Base-by-base conservation (phyloP, 2,329 filamentous ascomycete species). In the Kalmusia sp. region DNA sequence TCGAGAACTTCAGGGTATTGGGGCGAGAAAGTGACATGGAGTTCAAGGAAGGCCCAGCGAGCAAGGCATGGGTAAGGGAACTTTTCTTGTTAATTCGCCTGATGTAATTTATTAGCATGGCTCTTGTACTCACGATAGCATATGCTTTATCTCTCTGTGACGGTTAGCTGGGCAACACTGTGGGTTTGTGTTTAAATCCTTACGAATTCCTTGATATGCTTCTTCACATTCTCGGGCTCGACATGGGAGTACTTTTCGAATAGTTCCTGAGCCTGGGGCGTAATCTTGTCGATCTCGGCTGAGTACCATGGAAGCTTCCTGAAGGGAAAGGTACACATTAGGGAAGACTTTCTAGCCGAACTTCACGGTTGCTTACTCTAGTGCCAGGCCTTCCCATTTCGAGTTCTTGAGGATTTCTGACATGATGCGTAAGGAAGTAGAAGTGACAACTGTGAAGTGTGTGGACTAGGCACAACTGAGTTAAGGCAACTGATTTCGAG, bases 181-280 rank as follows among this genome's bases (percentile, higher is more conserved):
- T 40, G 28, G 28, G 38, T 37, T n/a, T 21, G n/a, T 35, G 12
- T 5, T 4, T 15, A 41, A 6, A 6, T 19, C 53, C 70, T 56
- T 54, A 74, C 71, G 25, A 75, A 64, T 31, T 65, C 49, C 41
- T 65, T 64, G 37, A 77, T 68, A 50, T 78, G 76, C 14, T 64
- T n/a, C 9, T 69, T 59, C 7, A 78, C 67, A 12, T 74, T 57
- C 22, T 66, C 67, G 1, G 69, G 37, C 2, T 72, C 65, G 2
- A 78, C 62, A 21, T 70, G 69, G 59, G 72, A 73, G 59, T 77
- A 78, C 7, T 61, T 69, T 51, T 77, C 73, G 14, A 78, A 68
- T 12, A 78, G 54, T 6, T 74, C 60, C 28, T 65, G 58, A 2
- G 72, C 68, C 14, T 56, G 59, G 11, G 68, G 63, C 22, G 30